Conservation (phyloP, 2,329 filamentous ascomycete genomes). For the Plectosphaerella cucumerina region DNA sequence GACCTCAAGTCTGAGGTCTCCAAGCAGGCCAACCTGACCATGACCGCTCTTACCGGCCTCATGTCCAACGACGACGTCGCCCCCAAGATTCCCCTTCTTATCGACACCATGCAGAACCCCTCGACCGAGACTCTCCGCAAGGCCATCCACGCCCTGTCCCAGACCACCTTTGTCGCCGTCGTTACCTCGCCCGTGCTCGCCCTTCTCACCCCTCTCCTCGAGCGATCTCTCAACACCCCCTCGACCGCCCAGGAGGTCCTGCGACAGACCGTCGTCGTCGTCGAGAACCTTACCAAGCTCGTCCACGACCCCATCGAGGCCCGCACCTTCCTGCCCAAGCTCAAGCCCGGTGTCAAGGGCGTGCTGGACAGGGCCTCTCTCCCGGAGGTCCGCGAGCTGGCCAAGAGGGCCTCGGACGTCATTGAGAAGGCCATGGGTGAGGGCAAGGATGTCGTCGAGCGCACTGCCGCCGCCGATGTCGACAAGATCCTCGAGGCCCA, state of each 20-base stretch:
- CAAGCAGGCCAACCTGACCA: constrained; percentile 88
- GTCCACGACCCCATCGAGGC: constrained; percentile 95
- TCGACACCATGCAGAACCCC: constrained; percentile 94
- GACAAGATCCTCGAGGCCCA: constrained; percentile 69
- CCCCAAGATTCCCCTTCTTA: constrained; percentile 83
- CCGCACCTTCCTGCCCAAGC: constrained; percentile 87
- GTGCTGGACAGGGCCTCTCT: constrained; percentile 86
- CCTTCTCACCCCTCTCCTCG: constrained; percentile 87
- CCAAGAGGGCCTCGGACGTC: constrained; percentile 73
- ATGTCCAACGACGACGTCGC: constrained; percentile 96
- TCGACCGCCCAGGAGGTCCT: constrained; percentile 89
- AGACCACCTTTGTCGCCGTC: constrained; percentile 96
- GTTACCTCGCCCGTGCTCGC: constrained; percentile 95
- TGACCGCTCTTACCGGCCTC: constrained; percentile 84
- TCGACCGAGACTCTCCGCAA: constrained; percentile 86
- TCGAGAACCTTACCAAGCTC: constrained; percentile 96
- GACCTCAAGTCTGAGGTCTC: constrained; percentile 85
- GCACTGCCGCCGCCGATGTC: constrained; percentile 69
- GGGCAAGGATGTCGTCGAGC: constrained; percentile 61
- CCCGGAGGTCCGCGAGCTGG: constrained; percentile 90
- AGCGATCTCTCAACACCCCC: constrained; percentile 89
- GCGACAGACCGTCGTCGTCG: constrained; percentile 91
- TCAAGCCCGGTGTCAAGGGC: constrained; percentile 87
- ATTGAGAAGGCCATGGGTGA: constrained; percentile 92
- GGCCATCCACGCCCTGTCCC: constrained; percentile 92